Conservation (phyloP, 139 green algal species). For the Coelastrella sp. region DNA sequence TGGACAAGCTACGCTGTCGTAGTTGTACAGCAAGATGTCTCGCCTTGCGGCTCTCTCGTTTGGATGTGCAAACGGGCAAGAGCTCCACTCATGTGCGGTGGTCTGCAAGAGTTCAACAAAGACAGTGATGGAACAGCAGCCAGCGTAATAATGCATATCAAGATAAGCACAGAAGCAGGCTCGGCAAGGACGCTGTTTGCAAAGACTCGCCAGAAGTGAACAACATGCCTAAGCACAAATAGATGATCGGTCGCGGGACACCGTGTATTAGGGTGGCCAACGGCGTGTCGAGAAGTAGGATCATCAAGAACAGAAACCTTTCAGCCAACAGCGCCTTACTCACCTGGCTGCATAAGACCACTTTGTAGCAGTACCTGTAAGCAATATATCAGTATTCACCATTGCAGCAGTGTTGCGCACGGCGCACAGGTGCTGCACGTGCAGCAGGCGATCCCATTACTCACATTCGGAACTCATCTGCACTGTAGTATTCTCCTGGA, state of each 20-base stretch:
- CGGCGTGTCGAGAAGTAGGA: background rate
- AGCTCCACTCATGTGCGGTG: background rate
- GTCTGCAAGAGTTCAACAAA: background rate
- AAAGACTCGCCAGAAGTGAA: background rate
- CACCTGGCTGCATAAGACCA: background rate
- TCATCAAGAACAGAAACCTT: background rate
- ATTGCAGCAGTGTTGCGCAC: background rate
- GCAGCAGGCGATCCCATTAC: background rate
- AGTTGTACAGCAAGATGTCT: background rate
- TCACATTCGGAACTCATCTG: background rate
- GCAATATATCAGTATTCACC: background rate
- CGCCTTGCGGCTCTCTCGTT: background rate
- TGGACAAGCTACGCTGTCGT: background rate
- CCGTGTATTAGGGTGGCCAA: background rate
- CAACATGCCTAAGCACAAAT: background rate
- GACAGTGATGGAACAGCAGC: no score
- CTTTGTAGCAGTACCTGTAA: background rate
- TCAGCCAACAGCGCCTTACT: background rate
- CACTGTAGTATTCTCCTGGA: background rate
- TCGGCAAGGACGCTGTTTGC: no score
- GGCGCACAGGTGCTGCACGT: background rate
- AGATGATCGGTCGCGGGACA: background rate
- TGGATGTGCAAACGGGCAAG: background rate
- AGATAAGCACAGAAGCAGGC: no score
- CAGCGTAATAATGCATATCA: no score